Evolutionary conservation across 306 rosid genomes (phyloP), one percentile per base, ranked within the genome.

Genomic region (Acacia acuminata): DNA sequence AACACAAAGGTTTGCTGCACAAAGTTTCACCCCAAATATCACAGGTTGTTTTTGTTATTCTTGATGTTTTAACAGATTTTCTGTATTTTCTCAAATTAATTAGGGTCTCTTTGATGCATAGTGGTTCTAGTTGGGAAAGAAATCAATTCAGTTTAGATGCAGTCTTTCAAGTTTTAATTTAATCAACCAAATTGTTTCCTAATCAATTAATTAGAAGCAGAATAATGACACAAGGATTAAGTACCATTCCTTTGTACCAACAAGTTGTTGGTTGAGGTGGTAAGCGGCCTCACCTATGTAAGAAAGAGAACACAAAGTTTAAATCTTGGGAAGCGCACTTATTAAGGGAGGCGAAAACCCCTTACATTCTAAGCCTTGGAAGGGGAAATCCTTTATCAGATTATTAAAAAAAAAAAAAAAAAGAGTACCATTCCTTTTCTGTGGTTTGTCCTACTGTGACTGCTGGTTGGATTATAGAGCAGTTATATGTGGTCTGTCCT

Each of bases 1-100:
- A 93, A 75, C 84, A 87, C 82, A 92, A 92, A 82, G 97, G 99
- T 73, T 83, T 93, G 82, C 89, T 93, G 80, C 94, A 91, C 50
- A 93, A 93, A 89, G 98, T 92, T 73, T 80, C 86, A 63, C 97
- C 88, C 32, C 91, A 86, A 82, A 92, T 87, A 51, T 90, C 84
- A 61, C 99, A 95, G 90, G 98, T 90, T 81, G 84, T 14, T 73
- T 77, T 78, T 77, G 22, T 56, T 71, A 47, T 75, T 27, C 75
- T 65, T 48, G 22, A 75, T 78, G 12, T 32, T 68, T 77, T 77
- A 75, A 65, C 73, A 80, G 86, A 43, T 82, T 5, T 30, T 56
- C 51, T 64, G 40, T 30, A 64, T 48, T 74, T 79, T 24, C 12
- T 70, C 45, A 64, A 51, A 73, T 56, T 50, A 71, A 4, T 48